Base-by-base conservation (phyloP, 2,329 filamentous ascomycete genomes). In the Geoglossum cookeanum region DNA sequence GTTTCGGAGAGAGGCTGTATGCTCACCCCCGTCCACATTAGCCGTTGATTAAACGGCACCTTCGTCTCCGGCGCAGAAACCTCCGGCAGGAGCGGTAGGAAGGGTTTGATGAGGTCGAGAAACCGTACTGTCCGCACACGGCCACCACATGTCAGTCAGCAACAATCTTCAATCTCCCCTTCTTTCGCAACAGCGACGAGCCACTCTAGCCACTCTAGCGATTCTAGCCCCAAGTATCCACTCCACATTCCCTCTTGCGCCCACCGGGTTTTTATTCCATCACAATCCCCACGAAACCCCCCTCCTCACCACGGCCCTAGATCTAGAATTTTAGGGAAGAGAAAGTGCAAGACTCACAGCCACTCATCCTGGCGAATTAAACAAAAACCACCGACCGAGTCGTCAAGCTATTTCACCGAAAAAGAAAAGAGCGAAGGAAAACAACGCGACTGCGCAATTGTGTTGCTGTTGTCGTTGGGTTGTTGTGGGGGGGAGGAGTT, bases 71-170 rank as follows among this genome's bases (percentile, higher is more conserved):
- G 92, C 69, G 94, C 85, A 77, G 91, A 86, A 75, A 98, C 92
- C 85, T 98, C 92, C 70, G 92, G 92, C 72, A 98, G 87, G 81
- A 97, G 89, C 78, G 92, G 91, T 79, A 94, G 88, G 73, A 98
- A 98, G 70, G 92, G 92, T 77, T 98, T 98, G 78, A 98, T 92
- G 72, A 97, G 81, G 76, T 98, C 92, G 78, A 98, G 91, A 72
- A 98, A 98, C 73, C 92, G 90, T 75, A 98, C 91, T 97, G 53
- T 27, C 55, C 27, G 17, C 53, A 29, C 57, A 32, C 13, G 49
- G 7, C 11, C 35, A 30, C 15, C 30, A 8, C 49, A 22, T 13
- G n/a, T 4, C 13, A 15, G 17, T 45, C 42, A 45, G 42, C 9
- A 48, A 32, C 54, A 33, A n/a, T 55, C 15, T 22, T 22, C 22